Percentiles rank a stretch among this genome's conserved stretches.
phyloP scores from a whole-genome alignment of 78 protist genomes.

The Dictyostelium firmibasis region DNA sequence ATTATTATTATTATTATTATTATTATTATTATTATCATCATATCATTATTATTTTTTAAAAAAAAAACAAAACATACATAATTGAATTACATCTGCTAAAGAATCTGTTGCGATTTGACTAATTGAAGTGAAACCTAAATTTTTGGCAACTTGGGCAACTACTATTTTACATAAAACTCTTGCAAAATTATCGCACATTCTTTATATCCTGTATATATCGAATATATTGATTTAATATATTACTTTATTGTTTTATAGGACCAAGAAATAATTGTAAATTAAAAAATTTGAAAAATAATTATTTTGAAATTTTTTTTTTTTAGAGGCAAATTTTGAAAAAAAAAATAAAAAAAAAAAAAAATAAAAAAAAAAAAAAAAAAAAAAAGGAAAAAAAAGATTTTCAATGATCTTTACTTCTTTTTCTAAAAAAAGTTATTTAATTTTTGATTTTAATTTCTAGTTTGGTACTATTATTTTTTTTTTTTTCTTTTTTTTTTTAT shows the following conservation, averaged over 20 bases:
- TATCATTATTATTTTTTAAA: no score
- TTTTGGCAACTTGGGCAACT: conserved; percentile 44
- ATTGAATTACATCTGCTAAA: conserved; percentile 52
- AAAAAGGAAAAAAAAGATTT: neutral
- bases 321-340: neutral
- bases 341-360: neutral
- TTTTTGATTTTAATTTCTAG: no score
- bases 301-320: neutral
- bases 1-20: no score
- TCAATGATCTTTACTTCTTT: neutral
- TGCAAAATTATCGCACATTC: conserved; percentile 68
- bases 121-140: conserved; percentile 36
- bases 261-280: neutral
- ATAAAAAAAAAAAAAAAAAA: neutral
- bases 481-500: no score
- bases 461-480: no score
- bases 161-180: conserved; percentile 49
- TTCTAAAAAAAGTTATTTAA: no score
- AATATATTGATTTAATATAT: neutral
- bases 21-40: no score
- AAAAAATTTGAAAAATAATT: neutral
- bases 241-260: neutral
- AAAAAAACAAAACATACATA: conserved; percentile 8
- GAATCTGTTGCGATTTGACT: conserved; percentile 45
- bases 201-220: neutral